These are phyloP conservation scores for Starmerella asiatica DNA, from an alignment of 805 yeast genomes.

Conservation along the genomic window DNA sequence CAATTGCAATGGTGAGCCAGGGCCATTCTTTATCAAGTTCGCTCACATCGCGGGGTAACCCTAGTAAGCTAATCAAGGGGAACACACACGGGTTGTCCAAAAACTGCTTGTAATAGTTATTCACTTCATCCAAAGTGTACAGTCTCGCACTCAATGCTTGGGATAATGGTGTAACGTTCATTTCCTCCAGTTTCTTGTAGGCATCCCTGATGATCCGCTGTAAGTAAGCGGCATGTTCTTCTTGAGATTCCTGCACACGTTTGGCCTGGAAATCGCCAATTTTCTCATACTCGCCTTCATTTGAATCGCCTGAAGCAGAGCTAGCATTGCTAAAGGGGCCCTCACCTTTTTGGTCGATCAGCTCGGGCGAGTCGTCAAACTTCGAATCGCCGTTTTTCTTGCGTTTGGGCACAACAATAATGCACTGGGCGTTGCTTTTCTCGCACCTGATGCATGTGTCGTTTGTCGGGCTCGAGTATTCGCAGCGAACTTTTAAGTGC, in stretches of 20 bases:
- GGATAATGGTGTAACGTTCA: constrained; percentile 13
- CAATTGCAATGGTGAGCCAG: constrained; percentile 16
- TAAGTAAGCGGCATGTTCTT: constrained; percentile 17
- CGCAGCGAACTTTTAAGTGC: constrained; percentile 23
- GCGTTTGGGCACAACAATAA: constrained; percentile 8
- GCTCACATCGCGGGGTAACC: constrained; percentile 6
- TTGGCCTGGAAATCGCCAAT: background rate
- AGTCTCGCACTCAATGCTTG: constrained; percentile 11
- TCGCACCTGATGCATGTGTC: constrained; percentile 21
- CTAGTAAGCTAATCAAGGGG: constrained; percentile 7
- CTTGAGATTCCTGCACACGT: constrained; percentile 1
- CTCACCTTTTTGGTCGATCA: background rate
- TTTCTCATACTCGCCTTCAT: background rate
- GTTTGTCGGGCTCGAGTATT: constrained; percentile 21
- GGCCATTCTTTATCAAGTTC: constrained; percentile 17
- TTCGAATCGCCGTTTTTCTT: constrained; percentile 3
- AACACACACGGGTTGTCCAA: constrained; percentile 2
- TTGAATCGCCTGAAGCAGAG: background rate
- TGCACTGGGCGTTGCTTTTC: constrained; percentile 14
- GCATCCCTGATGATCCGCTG: constrained; percentile 17
- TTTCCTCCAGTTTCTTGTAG: constrained; percentile 10
- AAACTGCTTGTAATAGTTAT: constrained; percentile 6
- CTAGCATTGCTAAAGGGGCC: background rate
- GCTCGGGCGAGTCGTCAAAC: background rate
- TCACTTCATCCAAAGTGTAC: constrained; percentile 14